These are phyloP conservation scores for Trebouxia sp. DNA, from an alignment of 139 green algal genomes.

Conservation along the genomic window DNA sequence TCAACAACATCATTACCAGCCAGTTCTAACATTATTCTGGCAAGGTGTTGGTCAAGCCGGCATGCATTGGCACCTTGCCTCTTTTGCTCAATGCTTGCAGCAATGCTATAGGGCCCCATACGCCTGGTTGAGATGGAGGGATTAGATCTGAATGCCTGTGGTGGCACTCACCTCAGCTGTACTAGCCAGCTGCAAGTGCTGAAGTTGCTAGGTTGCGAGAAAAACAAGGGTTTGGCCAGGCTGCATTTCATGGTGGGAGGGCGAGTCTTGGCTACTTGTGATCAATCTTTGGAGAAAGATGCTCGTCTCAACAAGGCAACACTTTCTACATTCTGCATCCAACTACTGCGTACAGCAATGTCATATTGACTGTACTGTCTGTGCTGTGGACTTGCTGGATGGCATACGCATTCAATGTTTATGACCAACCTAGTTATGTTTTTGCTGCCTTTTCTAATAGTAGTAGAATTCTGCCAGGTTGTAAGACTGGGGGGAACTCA, in stretches of 20 bases:
- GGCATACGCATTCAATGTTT: too few relatives aligned
- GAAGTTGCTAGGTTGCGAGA: background rate
- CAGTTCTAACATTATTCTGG: background rate
- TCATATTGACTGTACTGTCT: too few relatives aligned
- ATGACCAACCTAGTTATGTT: too few relatives aligned
- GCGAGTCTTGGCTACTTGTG: background rate
- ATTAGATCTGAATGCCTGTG: constrained; percentile 18
- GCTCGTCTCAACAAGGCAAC: background rate
- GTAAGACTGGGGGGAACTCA: too few relatives aligned
- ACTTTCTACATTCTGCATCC: too few relatives aligned
- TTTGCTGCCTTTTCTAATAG: too few relatives aligned
- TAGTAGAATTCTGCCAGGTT: too few relatives aligned
- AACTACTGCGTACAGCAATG: too few relatives aligned
- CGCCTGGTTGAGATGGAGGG: background rate
- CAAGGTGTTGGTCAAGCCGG: background rate
- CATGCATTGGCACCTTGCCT: too few relatives aligned
- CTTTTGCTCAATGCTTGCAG: too few relatives aligned
- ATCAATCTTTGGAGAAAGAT: background rate
- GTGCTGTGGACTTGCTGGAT: too few relatives aligned
- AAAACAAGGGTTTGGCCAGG: background rate
- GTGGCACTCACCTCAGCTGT: constrained; percentile 5
- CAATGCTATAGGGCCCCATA: background rate
- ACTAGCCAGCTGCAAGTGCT: constrained; percentile 15
- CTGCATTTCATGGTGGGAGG: constrained; percentile 4
- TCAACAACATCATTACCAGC: too few relatives aligned